phyloP scores from a whole-genome alignment of 2,329 filamentous ascomycete genomes.

The Meredithiella fracta region DNA sequence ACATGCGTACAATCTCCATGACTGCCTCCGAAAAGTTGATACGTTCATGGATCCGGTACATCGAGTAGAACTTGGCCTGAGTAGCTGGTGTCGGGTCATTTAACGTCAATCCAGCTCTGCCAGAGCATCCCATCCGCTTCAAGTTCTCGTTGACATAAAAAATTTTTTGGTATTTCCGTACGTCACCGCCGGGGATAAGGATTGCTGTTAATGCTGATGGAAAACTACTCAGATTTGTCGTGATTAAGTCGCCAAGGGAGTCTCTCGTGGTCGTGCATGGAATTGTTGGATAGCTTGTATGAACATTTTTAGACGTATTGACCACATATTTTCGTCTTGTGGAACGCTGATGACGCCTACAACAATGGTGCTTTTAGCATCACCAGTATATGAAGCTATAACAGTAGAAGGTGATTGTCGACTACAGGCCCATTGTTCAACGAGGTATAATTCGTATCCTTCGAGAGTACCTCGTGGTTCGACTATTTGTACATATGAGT shows the following conservation, averaged over 20 bases:
- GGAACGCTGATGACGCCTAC: slow-evolving; percentile 72
- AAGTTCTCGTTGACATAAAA: slow-evolving; percentile 93
- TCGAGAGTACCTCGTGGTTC: slow-evolving; percentile 52
- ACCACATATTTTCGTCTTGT: slow-evolving; percentile 64
- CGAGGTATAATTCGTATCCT: slow-evolving; percentile 84
- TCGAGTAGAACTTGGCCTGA: slow-evolving; percentile 76
- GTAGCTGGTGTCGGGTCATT: slow-evolving; percentile 64
- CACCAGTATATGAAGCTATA: slow-evolving; percentile 85
- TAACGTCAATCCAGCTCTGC: slow-evolving; percentile 70
- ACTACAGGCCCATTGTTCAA: slow-evolving; percentile 96
- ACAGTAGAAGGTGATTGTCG: slow-evolving; percentile 77
- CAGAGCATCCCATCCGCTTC: slow-evolving; percentile 82
- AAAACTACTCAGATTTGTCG: slow-evolving; percentile 84
- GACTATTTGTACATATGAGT: slow-evolving; percentile 57
- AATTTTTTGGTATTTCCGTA: slow-evolving; percentile 59
- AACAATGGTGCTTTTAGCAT: slow-evolving; percentile 58
- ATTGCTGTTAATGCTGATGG: slow-evolving; percentile 89
- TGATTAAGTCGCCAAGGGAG: slow-evolving; percentile 73
- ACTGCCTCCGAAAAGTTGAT: slow-evolving; percentile 65
- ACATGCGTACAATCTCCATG: slow-evolving; percentile 76
- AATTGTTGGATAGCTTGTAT: slow-evolving; percentile 75
- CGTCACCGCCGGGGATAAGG: slow-evolving; percentile 69
- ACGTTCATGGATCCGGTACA: slow-evolving; percentile 75
- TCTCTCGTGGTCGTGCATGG: slow-evolving; percentile 71
- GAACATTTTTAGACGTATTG: slow-evolving; percentile 60